Percentiles rank a stretch among this genome's conserved stretches.
Evolutionary conservation across 2,329 filamentous ascomycete species (phyloP).

Genomic region (Epicoccum nigrum): DNA sequence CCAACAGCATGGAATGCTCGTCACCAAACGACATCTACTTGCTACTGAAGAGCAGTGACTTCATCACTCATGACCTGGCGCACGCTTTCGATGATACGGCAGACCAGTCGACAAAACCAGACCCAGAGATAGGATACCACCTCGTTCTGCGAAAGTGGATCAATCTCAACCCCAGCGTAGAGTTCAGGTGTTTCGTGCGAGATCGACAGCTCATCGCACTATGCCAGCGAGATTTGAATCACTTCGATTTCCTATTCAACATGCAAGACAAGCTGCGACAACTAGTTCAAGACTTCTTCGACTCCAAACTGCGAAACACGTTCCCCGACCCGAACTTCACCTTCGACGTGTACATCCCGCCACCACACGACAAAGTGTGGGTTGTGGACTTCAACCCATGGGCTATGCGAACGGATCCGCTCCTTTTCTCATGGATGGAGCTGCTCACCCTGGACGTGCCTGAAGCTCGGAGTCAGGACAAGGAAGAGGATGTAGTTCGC

Average conservation of each 20-base stretch:
- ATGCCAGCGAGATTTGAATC: slow-evolving; percentile 86
- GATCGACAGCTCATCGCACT: slow-evolving; percentile 79
- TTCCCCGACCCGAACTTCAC: slow-evolving; percentile 86
- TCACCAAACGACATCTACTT: slow-evolving; percentile 91
- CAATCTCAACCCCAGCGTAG: slow-evolving; percentile 84
- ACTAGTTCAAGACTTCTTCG: slow-evolving; percentile 79
- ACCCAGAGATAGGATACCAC: slow-evolving; percentile 69
- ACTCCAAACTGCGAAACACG: slow-evolving; percentile 71
- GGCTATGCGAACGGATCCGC: slow-evolving; percentile 84
- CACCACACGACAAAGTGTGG: slow-evolving; percentile 75
- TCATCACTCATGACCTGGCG: slow-evolving; percentile 91
- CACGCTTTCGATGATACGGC: slow-evolving; percentile 84
- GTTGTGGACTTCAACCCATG: slow-evolving; percentile 96
- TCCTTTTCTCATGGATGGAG: slow-evolving; percentile 90
- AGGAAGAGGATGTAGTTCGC: slow-evolving; percentile 39
- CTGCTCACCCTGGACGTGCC: slow-evolving; percentile 74
- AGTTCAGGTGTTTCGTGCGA: slow-evolving; percentile 96
- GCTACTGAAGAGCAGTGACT: slow-evolving; percentile 91
- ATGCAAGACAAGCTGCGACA: slow-evolving; percentile 70
- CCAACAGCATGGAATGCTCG: slow-evolving; percentile 90
- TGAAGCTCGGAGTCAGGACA: background rate
- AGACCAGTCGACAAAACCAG: slow-evolving; percentile 26
- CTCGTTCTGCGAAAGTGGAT: slow-evolving; percentile 89
- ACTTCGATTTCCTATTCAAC: slow-evolving; percentile 80
- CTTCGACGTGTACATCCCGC: slow-evolving; percentile 91